Conservation (phyloP, 306 rosid species). For the Trifolium subterraneum region DNA sequence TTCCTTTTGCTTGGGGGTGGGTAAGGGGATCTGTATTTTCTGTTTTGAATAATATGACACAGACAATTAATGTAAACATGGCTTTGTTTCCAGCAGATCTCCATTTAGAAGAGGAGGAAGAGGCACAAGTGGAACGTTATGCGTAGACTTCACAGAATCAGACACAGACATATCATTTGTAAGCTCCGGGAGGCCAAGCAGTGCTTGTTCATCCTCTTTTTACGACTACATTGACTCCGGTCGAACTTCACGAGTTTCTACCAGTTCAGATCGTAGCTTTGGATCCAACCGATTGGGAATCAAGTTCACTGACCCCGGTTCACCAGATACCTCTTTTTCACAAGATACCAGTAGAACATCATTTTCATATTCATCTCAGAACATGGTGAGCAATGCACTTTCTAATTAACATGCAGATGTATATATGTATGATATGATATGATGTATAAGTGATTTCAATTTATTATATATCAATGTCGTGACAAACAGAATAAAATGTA, state of each 20-base stretch:
- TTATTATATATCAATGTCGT: background rate
- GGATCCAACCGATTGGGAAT: conserved; percentile 50
- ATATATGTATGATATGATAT: background rate
- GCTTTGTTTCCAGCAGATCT: conserved; percentile 45
- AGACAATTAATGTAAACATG: background rate
- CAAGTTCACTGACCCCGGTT: conserved; percentile 37
- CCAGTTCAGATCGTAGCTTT: conserved; percentile 71
- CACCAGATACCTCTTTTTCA: conserved; percentile 59
- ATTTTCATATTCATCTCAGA: conserved; percentile 68
- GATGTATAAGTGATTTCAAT: background rate
- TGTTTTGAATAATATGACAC: background rate
- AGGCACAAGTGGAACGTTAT: conserved; percentile 48
- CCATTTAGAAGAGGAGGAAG: conserved; percentile 44
- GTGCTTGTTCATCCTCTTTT: conserved; percentile 64
- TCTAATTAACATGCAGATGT: background rate
- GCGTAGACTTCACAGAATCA: conserved; percentile 59
- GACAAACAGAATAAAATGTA: background rate
- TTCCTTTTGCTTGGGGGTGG: background rate
- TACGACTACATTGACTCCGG: conserved; percentile 59
- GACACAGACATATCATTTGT: conserved; percentile 86
- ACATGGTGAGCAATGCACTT: conserved; percentile 54
- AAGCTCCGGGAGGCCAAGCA: conserved; percentile 82
- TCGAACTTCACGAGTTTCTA: conserved; percentile 61
- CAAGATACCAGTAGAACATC: conserved; percentile 60
- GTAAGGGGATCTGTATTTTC: background rate